A percentile compares a stretch with the other conserved stretches of the same genome.
Conservation (phyloP, 2,329 filamentous ascomycete genomes). For the Talaromyces albobiverticillius region DNA sequence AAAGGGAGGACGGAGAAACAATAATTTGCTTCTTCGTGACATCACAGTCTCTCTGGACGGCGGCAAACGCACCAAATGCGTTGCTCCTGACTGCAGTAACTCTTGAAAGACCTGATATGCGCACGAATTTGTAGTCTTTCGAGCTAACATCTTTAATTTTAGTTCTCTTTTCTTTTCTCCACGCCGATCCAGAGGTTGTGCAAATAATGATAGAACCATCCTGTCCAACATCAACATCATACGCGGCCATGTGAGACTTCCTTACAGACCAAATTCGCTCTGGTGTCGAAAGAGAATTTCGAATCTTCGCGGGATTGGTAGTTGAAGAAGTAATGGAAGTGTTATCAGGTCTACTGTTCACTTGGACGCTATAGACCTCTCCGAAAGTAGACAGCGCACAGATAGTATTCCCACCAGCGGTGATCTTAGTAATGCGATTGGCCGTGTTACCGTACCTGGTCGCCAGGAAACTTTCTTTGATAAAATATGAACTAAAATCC, state of each 20-base stretch:
- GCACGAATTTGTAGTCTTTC: slow-evolving; percentile 94
- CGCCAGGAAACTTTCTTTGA: slow-evolving; percentile 63
- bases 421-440: slow-evolving; percentile 71
- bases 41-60: slow-evolving; percentile 78
- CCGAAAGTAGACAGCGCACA: slow-evolving; percentile 81
- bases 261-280: slow-evolving; percentile 84
- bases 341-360: slow-evolving; percentile 66
- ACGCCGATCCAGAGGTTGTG: slow-evolving; percentile 88
- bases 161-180: slow-evolving; percentile 77
- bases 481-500: slow-evolving; percentile 66
- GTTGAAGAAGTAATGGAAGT: slow-evolving; percentile 67
- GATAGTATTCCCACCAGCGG: slow-evolving; percentile 85
- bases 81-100: slow-evolving; percentile 84
- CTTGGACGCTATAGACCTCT: slow-evolving; percentile 80
- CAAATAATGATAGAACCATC: slow-evolving; percentile 93
- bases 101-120: slow-evolving; percentile 82
- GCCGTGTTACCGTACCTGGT: slow-evolving; percentile 63
- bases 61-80: slow-evolving; percentile 83
- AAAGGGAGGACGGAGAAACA: slow-evolving; percentile 65
- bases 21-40: slow-evolving; percentile 71
- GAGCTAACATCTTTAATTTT: slow-evolving; percentile 73
- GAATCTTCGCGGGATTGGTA: slow-evolving; percentile 88
- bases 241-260: slow-evolving; percentile 78
- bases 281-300: slow-evolving; percentile 72
- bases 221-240: slow-evolving; percentile 83